Conservation (phyloP, 2,329 filamentous ascomycete species). For the Ophiostoma triangulosporum region DNA sequence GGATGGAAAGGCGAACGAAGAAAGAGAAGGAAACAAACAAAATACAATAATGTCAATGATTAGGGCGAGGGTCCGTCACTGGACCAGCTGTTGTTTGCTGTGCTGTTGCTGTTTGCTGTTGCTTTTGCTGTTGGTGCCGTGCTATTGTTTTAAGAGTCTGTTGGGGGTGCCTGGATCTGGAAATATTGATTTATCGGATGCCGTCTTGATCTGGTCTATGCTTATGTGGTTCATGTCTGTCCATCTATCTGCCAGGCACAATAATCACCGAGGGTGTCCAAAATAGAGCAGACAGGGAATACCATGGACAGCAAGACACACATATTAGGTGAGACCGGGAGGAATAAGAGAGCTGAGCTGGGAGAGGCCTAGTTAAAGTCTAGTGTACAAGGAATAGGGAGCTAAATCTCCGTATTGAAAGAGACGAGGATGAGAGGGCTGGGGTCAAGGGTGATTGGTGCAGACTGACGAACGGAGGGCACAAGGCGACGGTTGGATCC, state of each 20-base stretch:
- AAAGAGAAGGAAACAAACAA: too few species aligned
- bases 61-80: too few species aligned
- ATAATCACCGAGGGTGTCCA: background rate
- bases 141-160: background rate
- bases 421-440: too few species aligned
- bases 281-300: background rate
- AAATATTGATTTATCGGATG: background rate
- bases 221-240: too few species aligned
- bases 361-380: too few species aligned
- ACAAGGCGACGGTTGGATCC: background rate
- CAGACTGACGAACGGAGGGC: background rate
- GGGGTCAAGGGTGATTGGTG: background rate
- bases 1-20: too few species aligned
- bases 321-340: too few species aligned
- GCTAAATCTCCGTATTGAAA: too few species aligned
- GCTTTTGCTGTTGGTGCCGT: background rate
- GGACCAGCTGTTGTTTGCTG: too few species aligned
- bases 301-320: background rate
- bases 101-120: too few species aligned
- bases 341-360: too few species aligned
- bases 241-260: background rate
- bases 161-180: background rate
- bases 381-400: background rate
- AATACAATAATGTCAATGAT: too few species aligned
- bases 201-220: background rate